Evolutionary conservation across 495 filamentous ascomycete genomes (phyloP), one percentile per base, ranked within the genome.

Genomic region (Neurospora sp.): DNA sequence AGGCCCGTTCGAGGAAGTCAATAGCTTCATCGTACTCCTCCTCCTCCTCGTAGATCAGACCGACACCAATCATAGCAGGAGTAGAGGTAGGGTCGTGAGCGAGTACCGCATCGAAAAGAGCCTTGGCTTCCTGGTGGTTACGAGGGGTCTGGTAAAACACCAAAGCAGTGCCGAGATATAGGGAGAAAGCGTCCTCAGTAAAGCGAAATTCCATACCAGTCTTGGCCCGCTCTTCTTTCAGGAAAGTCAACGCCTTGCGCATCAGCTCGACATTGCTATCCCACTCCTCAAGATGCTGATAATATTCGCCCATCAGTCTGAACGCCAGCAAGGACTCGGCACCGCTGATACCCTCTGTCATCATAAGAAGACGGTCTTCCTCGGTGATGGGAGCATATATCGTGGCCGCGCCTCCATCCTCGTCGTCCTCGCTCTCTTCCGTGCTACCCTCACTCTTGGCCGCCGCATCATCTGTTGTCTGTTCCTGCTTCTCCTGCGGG

Each of bases 1-100:
- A 79, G 1, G 96, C 96, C 74, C 91, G 87, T 40, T 86, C 84
- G 11, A 99, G 81, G 78, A 96, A 97, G 69, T 89, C 86, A 71
- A 93, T 89, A 0, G 96, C 96, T 77, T 90, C 87, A 38, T 84
- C 80, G 79, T 93, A 97, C 60, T 98, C 90, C 75, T 96, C 92
- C 76, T 97, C 93, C 74, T 97, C 95, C 82, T 97, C 93, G 49
- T 94, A 89, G 40, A 99, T 94, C 35, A 97, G 81, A 11, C 96
- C 96, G 70, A 98, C 89, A 3, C 96, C 96, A 70, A 98, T 91
- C 42, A 99, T 84, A 49, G 93, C 96, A 62, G 89, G 83, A 8
- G 93, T 94, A 3, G 92, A 93, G 2, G 85, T 87, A 10, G 89
- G 86, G 69, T 93, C 92, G 42, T 91, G 87, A 54, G 87, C 82